These are phyloP conservation scores for Pythium dissimile DNA, from an alignment of 352 stramenopile species.

Conservation along the genomic window DNA sequence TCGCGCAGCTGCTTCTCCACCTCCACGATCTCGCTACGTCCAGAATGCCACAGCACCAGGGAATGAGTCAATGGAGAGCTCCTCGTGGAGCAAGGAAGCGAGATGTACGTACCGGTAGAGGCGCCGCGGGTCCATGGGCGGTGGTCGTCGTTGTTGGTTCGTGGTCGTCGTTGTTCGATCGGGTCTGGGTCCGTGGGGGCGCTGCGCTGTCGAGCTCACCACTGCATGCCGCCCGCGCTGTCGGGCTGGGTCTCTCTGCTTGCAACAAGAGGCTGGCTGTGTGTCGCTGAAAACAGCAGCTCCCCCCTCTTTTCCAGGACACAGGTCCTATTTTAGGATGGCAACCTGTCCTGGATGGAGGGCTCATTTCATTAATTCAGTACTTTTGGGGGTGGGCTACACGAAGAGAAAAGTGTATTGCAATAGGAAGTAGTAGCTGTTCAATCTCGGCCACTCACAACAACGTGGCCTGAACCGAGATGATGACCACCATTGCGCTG, in stretches of 20 bases:
- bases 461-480: neutral
- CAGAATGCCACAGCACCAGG: constrained; percentile 50
- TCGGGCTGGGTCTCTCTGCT: neutral
- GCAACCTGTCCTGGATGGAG: too few species aligned
- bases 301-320: neutral
- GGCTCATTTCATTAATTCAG: too few species aligned
- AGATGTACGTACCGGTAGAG: constrained; percentile 32
- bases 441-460: neutral
- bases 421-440: too few species aligned
- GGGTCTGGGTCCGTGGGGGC: neutral
- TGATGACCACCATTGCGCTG: neutral
- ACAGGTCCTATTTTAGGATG: too few species aligned
- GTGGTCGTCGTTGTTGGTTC: neutral
- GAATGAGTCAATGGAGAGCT: neutral
- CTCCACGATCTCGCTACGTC: constrained; percentile 70
- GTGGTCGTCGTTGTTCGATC: neutral
- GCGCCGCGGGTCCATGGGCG: constrained; percentile 25
- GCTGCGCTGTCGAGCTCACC: neutral
- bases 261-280: too few species aligned
- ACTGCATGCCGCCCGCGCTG: neutral
- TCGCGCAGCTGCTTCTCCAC: constrained; percentile 74
- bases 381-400: too few species aligned
- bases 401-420: too few species aligned
- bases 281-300: too few species aligned
- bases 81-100: neutral